Conservation (phyloP, 2,329 filamentous ascomycete genomes). For the Nannizzia gypsea region DNA sequence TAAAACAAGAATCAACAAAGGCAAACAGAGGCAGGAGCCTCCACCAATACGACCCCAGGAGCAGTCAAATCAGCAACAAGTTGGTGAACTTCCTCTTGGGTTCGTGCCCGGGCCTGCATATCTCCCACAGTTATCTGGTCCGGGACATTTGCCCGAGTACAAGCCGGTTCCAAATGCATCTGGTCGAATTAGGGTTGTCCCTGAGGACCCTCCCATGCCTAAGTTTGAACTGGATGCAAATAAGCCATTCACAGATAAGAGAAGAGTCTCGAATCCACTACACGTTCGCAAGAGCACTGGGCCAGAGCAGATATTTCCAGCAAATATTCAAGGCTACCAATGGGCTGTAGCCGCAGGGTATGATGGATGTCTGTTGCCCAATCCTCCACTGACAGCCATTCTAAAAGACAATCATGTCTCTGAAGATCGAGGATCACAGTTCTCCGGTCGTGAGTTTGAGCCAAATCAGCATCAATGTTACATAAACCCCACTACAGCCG, state of each 20-base stretch:
- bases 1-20: neutral
- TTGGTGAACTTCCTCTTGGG: neutral
- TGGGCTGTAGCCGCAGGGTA: slow-evolving; percentile 1
- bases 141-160: neutral
- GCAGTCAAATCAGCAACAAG: neutral
- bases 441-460: neutral
- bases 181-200: neutral
- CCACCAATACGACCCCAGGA: neutral
- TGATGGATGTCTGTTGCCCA: neutral
- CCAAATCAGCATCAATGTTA: neutral
- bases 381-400: neutral
- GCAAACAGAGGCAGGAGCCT: neutral
- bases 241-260: neutral
- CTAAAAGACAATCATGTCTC: neutral
- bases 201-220: neutral
- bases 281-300: neutral
- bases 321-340: neutral
- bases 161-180: neutral
- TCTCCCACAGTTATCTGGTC: neutral
- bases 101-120: neutral
- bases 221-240: neutral
- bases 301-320: neutral
- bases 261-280: neutral
- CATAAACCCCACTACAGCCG: neutral
- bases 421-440: neutral